Evolutionary conservation across 2,329 filamentous ascomycete species (phyloP), one percentile per base, ranked within the genome.

Genomic region (Pseudocercospora vitis): DNA sequence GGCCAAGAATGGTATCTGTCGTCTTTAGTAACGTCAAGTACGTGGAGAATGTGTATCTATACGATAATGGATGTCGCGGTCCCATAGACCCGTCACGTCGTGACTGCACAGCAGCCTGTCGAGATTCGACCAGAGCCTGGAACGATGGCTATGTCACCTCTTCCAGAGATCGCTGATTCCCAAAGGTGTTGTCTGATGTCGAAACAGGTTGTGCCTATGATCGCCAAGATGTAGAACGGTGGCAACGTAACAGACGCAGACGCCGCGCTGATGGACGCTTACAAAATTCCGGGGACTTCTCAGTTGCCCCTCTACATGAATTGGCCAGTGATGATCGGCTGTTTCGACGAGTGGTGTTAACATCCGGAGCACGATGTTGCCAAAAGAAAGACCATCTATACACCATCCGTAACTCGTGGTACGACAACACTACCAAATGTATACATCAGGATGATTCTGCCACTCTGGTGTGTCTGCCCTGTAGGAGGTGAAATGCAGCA

Each of bases 31-130:
- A 4, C 8, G 16, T 9, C n/a, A 3, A 6, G n/a, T 4, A 16
- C 8, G 3, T 37, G 4, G 16, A 18, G n/a, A 19, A 18, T n/a
- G 7, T 9, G 4, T 4, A 16, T 16, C 14, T 42, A 4, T 42
- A 23, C 19, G 39, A 42, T 2, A 23, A 42, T 26, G 39, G 39
- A 12, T 42, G 39, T 23, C 39, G 3, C 16, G 39, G 24, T 23
- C 39, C 39, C 8, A 7, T 4, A 14, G 12, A 42, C 21, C 7
- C 19, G 3, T 23, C 39, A 23, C 19, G 5, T 9, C 18, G 26
- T 4, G 21, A 47, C 11, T 47, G 44, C 26, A 21, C 44, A 18
- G 44, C 26, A 47, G 44, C 44, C 7, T 47, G 44, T 12, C 44
- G 16, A 47, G 44, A 47, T 32, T 12, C 44, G 7, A 18, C 3